These are phyloP conservation scores for Solanum pinnatisectum DNA, from an alignment of 257 asterid species.

Conservation along the genomic window DNA sequence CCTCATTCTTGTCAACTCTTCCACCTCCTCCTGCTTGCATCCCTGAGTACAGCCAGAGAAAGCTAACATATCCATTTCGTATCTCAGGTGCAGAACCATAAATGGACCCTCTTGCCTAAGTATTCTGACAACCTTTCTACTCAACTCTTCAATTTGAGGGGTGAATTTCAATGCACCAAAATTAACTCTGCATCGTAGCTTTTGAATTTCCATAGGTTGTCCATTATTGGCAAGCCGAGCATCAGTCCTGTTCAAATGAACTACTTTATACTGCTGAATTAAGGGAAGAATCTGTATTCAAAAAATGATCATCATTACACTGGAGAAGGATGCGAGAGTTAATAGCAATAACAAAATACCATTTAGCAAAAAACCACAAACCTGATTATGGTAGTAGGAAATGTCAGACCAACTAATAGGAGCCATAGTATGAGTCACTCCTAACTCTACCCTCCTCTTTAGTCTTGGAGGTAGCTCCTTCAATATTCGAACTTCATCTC, in stretches of 20 bases:
- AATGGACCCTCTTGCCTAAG: conserved; percentile 29
- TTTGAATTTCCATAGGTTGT: conserved; percentile 20
- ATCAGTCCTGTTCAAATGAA: conserved; percentile 28
- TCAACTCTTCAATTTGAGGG: conserved; percentile 22
- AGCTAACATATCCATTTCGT: conserved; percentile 34
- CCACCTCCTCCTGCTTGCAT: conserved; percentile 17
- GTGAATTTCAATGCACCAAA: conserved; percentile 24
- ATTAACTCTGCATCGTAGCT: conserved; percentile 26
- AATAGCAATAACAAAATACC: not conserved
- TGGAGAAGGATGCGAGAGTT: not conserved
- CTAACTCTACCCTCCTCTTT: conserved; percentile 38
- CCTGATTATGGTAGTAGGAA: conserved; percentile 59
- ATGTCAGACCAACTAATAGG: conserved; percentile 74
- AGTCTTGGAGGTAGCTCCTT: conserved; percentile 58
- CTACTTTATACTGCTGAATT: conserved; percentile 20
- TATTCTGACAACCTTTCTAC: conserved; percentile 15
- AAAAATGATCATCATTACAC: not conserved
- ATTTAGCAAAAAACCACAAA: conserved; percentile 4
- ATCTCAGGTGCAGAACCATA: conserved; percentile 27
- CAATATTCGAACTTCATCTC: conserved; percentile 61
- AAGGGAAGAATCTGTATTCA: conserved; percentile 26
- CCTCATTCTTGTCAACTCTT: conserved; percentile 29
- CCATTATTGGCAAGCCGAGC: conserved; percentile 31
- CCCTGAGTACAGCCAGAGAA: conserved; percentile 34
- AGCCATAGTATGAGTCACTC: conserved; percentile 39